phyloP scores from a whole-genome alignment of 306 rosid genomes.

The Ormosia emarginata region DNA sequence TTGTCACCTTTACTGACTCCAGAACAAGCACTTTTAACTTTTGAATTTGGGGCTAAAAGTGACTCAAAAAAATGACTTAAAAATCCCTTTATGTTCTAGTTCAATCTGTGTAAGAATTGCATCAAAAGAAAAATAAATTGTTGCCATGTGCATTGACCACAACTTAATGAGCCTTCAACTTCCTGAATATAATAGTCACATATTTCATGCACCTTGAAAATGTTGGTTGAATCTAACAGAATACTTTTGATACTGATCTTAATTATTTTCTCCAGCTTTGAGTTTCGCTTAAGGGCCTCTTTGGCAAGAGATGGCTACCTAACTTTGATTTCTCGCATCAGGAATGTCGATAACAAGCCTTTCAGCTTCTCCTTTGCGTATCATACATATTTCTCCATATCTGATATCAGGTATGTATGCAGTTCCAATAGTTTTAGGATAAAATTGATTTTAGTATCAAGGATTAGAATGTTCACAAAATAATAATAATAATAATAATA shows the following conservation, averaged over 20 bases:
- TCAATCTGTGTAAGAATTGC: neutral
- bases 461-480: neutral
- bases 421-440: neutral
- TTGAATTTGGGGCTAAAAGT: neutral
- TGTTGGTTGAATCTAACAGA: neutral
- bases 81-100: no score
- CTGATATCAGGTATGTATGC: constrained; percentile 70
- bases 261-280: constrained; percentile 53
- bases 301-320: constrained; percentile 67
- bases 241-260: neutral
- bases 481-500: no score
- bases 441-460: neutral
- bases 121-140: neutral
- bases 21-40: neutral
- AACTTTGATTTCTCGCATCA: constrained; percentile 60
- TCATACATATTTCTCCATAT: constrained; percentile 75
- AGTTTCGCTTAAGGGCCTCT: constrained; percentile 73
- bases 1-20: neutral
- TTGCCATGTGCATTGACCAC: no score
- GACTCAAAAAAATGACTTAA: no score
- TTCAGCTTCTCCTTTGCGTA: constrained; percentile 81
- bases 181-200: neutral
- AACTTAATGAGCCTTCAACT: neutral
- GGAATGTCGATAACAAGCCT: constrained; percentile 76
- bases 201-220: neutral